phyloP scores from a whole-genome alignment of 495 filamentous ascomycete genomes.

The Schizothecium vesticola region DNA sequence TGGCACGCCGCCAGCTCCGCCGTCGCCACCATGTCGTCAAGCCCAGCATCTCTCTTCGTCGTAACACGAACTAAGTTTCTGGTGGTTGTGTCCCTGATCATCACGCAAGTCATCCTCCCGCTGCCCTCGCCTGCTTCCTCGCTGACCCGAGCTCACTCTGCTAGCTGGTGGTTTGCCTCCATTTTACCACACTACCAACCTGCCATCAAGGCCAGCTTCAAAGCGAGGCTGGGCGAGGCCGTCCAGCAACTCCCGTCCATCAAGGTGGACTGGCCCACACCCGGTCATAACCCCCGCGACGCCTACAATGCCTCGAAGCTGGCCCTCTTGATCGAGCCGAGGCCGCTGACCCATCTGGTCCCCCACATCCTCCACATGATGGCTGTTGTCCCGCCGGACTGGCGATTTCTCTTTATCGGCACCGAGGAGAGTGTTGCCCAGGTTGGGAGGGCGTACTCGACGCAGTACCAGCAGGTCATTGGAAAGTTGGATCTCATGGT shows the following conservation, averaged over 20 bases:
- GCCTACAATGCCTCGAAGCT: slow-evolving; percentile 45
- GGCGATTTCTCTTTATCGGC: slow-evolving; percentile 48
- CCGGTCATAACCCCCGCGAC: slow-evolving; percentile 30
- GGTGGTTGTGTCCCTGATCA: not conserved
- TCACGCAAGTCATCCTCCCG: not conserved
- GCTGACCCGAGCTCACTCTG: not conserved
- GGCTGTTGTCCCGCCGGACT: slow-evolving; percentile 45
- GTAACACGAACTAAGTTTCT: not conserved
- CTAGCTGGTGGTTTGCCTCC: slow-evolving; percentile 39
- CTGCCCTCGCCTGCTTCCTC: not conserved
- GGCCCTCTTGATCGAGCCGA: slow-evolving; percentile 46
- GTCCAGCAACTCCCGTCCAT: slow-evolving; percentile 35
- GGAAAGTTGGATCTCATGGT: slow-evolving; percentile 46
- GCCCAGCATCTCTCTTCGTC: not conserved
- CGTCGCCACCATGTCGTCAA: not conserved
- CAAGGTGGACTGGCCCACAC: slow-evolving; percentile 36
- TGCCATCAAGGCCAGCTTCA: slow-evolving; percentile 29
- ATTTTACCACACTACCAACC: slow-evolving; percentile 37
- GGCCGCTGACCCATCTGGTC: slow-evolving; percentile 39
- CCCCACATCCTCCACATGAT: slow-evolving; percentile 48
- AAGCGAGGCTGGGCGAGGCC: slow-evolving; percentile 31
- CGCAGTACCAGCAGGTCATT: slow-evolving; percentile 37
- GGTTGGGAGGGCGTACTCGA: slow-evolving; percentile 35
- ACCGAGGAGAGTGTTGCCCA: slow-evolving; percentile 35
- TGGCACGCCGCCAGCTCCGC: not conserved